A percentile compares a stretch with the other conserved stretches of the same genome.
These are phyloP conservation scores for Discostella pseudostelligera DNA, from an alignment of 108 stramenopile genomes.

Conservation along the genomic window DNA sequence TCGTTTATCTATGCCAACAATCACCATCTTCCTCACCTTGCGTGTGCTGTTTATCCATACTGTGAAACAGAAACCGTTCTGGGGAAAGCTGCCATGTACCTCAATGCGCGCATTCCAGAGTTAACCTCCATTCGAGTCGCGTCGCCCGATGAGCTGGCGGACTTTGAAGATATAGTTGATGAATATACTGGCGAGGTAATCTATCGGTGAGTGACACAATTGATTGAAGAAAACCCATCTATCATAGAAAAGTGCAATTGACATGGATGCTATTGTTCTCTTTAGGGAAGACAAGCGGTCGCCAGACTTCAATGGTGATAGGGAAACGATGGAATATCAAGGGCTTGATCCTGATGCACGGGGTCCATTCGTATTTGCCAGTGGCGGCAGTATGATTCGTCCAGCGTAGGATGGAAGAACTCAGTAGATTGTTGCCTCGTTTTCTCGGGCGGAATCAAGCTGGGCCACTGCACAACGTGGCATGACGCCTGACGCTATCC, in stretches of 20 bases:
- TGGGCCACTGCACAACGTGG: no score
- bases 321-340: conserved; percentile 82
- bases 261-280: no score
- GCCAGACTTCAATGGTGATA: conserved; percentile 72
- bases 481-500: no score
- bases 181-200: conserved; percentile 72
- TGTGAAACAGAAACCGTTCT: conserved; percentile 50
- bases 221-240: no score
- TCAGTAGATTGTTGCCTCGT: no score
- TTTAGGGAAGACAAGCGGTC: conserved; percentile 47
- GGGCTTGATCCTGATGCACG: conserved; percentile 75
- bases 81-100: conserved; percentile 79
- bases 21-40: background rate
- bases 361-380: conserved; percentile 63
- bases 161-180: conserved; percentile 67
- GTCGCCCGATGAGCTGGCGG: conserved; percentile 56
- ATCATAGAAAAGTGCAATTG: no score
- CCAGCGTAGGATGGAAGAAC: conserved; percentile 36
- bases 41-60: no score
- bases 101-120: conserved; percentile 78
- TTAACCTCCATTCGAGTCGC: conserved; percentile 57
- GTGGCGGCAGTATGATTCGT: conserved; percentile 42
- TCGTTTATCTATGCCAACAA: no score
- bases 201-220: conserved; percentile 40
- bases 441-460: no score